Conservation (phyloP, 2,329 filamentous ascomycete genomes). For the Gyromitra esculenta region DNA sequence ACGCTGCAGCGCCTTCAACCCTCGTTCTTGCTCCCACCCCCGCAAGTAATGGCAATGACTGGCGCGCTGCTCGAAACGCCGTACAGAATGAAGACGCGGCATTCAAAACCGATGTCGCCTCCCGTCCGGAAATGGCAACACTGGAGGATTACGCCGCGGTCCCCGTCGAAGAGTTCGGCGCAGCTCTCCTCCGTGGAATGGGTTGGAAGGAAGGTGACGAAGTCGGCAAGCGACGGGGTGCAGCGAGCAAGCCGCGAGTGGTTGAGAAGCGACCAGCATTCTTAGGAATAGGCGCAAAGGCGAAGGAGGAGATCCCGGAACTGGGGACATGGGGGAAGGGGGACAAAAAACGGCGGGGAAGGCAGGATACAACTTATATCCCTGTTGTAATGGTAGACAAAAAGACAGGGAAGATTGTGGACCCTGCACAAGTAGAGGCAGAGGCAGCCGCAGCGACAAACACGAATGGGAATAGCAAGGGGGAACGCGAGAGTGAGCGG, state of each 20-base stretch:
- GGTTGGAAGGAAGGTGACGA: slow-evolving; percentile 82
- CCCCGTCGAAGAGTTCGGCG: slow-evolving; percentile 93
- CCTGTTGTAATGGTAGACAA: slow-evolving; percentile 71
- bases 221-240: slow-evolving; percentile 67
- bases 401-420: slow-evolving; percentile 69
- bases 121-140: slow-evolving; percentile 78
- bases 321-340: slow-evolving; percentile 82
- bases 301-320: slow-evolving; percentile 76
- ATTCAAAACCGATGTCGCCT: slow-evolving; percentile 74
- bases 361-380: slow-evolving; percentile 66
- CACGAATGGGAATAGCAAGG: slow-evolving; percentile 35
- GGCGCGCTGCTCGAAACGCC: slow-evolving; percentile 52
- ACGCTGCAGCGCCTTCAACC: slow-evolving; percentile 60
- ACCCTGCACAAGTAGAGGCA: slow-evolving; percentile 27
- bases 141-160: slow-evolving; percentile 87
- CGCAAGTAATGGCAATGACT: slow-evolving; percentile 56
- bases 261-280: slow-evolving; percentile 79
- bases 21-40: slow-evolving; percentile 65
- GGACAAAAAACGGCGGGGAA: slow-evolving; percentile 65
- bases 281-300: slow-evolving; percentile 87
- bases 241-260: slow-evolving; percentile 68
- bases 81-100: slow-evolving; percentile 71
- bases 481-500: slow-evolving; percentile 60
- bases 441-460: neutral
- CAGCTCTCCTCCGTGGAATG: slow-evolving; percentile 89